Percentiles rank a stretch among this genome's conserved stretches.
Conservation (phyloP, 345 rosid genomes). For the Corymbia maculata region DNA sequence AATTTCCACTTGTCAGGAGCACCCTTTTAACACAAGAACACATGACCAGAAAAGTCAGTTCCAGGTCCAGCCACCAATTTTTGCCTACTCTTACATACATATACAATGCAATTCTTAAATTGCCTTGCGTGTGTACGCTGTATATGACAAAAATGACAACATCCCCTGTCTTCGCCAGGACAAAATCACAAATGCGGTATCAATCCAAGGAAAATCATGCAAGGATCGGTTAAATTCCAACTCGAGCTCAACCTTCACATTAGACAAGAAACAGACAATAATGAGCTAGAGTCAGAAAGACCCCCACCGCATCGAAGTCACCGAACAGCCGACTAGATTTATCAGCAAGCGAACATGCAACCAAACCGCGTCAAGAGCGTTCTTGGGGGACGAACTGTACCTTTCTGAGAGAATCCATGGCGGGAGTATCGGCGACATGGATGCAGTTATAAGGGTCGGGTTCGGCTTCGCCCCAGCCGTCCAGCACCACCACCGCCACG, state of each 20-base stretch:
- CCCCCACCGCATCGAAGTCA: not conserved
- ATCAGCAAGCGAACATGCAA: not conserved
- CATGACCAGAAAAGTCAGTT: not conserved
- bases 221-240: not conserved
- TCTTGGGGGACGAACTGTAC: not conserved
- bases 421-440: conserved; percentile 79
- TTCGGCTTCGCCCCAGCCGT: conserved; percentile 94
- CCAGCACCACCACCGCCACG: conserved; percentile 69
- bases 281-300: not conserved
- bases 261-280: not conserved
- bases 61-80: not conserved
- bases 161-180: not conserved
- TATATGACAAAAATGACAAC: not conserved
- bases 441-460: conserved; percentile 83
- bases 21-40: conserved; percentile 16
- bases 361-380: not conserved
- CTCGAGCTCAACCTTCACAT: not conserved
- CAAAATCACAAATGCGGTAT: not conserved
- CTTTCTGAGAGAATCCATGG: conserved; percentile 82
- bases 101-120: not conserved
- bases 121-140: not conserved
- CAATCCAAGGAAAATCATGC: not conserved
- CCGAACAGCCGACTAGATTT: not conserved
- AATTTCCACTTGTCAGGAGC: conserved; percentile 85
- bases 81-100: not conserved